A percentile compares a stretch with the other conserved stretches of the same genome.
These are phyloP conservation scores for Neurospora sp. DNA, from an alignment of 495 filamentous ascomycete species.

Conservation along the genomic window DNA sequence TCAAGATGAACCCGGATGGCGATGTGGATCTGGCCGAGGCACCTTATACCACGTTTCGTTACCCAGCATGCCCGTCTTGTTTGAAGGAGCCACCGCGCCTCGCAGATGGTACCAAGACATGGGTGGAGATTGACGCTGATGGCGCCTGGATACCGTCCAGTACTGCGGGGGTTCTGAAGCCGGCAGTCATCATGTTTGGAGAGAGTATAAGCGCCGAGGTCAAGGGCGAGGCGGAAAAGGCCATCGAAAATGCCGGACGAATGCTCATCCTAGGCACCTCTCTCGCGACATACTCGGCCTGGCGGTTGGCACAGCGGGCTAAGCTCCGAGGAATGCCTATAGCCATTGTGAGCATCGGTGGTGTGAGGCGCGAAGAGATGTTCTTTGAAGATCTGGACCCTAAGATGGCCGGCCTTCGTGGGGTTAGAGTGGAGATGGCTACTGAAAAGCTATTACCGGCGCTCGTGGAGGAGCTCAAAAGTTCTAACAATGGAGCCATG, in stretches of 20 bases:
- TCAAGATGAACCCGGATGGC: slow-evolving; percentile 86
- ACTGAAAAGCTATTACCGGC: slow-evolving; percentile 45
- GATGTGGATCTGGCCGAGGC: slow-evolving; percentile 87
- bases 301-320: slow-evolving; percentile 76
- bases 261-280: slow-evolving; percentile 80
- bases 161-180: slow-evolving; percentile 76
- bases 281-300: slow-evolving; percentile 89
- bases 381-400: slow-evolving; percentile 49
- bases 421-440: slow-evolving; percentile 42
- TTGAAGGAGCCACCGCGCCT: slow-evolving; percentile 52
- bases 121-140: slow-evolving; percentile 64
- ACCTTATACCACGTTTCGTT: slow-evolving; percentile 81
- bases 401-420: slow-evolving; percentile 35
- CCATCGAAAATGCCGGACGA: slow-evolving; percentile 61
- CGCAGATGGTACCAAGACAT: slow-evolving; percentile 43
- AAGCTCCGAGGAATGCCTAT: slow-evolving; percentile 75
- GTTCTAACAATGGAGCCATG: not conserved
- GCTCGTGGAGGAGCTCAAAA: slow-evolving; percentile 34
- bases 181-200: slow-evolving; percentile 90
- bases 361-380: slow-evolving; percentile 65
- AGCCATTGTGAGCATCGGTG: slow-evolving; percentile 73
- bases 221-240: slow-evolving; percentile 67
- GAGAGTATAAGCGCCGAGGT: slow-evolving; percentile 63
- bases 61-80: slow-evolving; percentile 81
- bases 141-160: slow-evolving; percentile 66